Conservation (phyloP, 2,329 filamentous ascomycete species). For the Neurospora sp. region DNA sequence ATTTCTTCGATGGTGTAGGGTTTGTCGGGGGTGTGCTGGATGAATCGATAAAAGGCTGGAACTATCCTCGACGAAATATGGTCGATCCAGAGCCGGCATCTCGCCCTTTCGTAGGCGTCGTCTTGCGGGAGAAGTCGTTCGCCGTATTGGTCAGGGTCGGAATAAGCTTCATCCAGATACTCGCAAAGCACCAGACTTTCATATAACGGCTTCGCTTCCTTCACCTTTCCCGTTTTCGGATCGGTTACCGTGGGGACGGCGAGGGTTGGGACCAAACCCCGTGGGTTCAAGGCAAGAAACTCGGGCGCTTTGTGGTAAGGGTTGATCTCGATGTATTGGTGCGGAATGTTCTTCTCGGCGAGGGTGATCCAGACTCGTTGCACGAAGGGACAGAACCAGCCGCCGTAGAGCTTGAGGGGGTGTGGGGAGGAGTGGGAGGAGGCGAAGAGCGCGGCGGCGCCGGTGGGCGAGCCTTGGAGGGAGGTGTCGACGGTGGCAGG, state of each 20-base stretch:
- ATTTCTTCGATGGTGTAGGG: conserved; percentile 40
- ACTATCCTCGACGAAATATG: conserved; percentile 59
- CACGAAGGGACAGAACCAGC: conserved; percentile 66
- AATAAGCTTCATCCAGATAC: conserved; percentile 65
- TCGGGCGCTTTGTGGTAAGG: conserved; percentile 64
- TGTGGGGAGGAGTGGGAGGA: conserved; percentile 36
- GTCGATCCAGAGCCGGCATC: conserved; percentile 64
- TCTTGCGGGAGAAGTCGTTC: conserved; percentile 48
- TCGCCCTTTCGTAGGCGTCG: conserved; percentile 50
- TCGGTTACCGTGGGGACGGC: conserved; percentile 29
- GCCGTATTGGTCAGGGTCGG: conserved; percentile 30
- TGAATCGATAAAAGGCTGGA: conserved; percentile 55
- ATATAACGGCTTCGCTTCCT: conserved; percentile 50
- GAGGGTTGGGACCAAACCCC: conserved; percentile 66
- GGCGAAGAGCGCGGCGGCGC: conserved; percentile 38
- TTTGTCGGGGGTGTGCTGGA: conserved; percentile 45
- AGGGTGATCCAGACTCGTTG: conserved; percentile 66
- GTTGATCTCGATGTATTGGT: conserved; percentile 71
- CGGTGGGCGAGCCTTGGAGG: conserved; percentile 36
- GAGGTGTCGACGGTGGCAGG: conserved; percentile 33
- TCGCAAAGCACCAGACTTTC: conserved; percentile 66
- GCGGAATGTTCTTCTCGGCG: conserved; percentile 61
- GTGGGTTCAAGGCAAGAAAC: conserved; percentile 62
- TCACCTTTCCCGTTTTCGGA: conserved; percentile 10
- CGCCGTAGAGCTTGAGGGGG: conserved; percentile 56